These are phyloP conservation scores for Histomonas meleagridis DNA, from an alignment of 208 protist genomes.

Conservation along the genomic window DNA sequence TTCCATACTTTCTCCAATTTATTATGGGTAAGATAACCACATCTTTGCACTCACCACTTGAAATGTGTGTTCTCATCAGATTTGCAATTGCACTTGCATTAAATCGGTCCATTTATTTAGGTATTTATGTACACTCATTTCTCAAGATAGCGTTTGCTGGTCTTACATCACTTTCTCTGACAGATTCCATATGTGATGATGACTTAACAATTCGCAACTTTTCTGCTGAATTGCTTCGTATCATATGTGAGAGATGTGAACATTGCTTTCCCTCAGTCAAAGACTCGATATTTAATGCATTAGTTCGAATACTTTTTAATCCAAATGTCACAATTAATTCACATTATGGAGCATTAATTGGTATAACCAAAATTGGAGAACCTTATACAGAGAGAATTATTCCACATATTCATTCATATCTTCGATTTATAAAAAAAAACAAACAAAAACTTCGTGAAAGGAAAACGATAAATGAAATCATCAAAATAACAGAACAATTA, in stretches of 20 bases:
- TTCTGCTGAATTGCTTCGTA: neutral
- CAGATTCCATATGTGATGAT: neutral
- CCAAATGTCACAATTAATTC: neutral
- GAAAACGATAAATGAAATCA: no score
- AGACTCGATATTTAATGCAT: neutral
- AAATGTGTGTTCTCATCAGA: neutral
- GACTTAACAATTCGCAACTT: neutral
- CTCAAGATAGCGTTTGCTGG: neutral
- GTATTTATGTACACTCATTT: neutral
- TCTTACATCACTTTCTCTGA: neutral
- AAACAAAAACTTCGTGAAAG: neutral
- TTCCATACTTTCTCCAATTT: neutral
- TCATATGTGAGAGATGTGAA: neutral
- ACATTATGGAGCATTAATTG: neutral
- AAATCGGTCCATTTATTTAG: neutral
- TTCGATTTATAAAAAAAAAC: neutral
- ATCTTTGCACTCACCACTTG: neutral
- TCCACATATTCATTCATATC: neutral
- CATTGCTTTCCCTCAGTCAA: neutral
- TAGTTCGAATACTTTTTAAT: neutral
- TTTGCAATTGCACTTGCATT: neutral
- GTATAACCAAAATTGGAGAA: neutral
- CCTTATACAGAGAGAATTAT: neutral
- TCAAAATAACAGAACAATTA: no score
- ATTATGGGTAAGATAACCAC: neutral